A percentile compares a stretch with the other conserved stretches of the same genome.
Evolutionary conservation across 495 filamentous ascomycete genomes (phyloP).

Genomic region (Antarctomyces pellizariae): DNA sequence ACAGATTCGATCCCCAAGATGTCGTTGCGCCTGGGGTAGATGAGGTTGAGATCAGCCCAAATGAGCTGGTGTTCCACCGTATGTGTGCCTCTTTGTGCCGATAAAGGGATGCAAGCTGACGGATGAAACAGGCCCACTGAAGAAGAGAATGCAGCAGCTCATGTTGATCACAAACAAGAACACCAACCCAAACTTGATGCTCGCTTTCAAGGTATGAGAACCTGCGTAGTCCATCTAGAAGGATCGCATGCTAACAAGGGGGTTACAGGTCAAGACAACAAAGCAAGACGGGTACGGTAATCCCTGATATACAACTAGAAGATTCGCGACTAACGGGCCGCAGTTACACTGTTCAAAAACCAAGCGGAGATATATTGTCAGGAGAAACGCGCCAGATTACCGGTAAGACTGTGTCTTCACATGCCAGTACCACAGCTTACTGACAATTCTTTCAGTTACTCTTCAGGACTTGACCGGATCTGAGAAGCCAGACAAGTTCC

Average conservation of each 20-base stretch:
- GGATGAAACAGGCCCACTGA: conserved; percentile 59
- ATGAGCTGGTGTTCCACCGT: conserved; percentile 87
- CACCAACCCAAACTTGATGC: conserved; percentile 49
- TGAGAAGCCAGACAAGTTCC: conserved; percentile 91
- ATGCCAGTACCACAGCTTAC: conserved; percentile 4
- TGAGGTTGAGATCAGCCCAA: conserved; percentile 83
- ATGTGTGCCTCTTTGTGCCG: conserved; percentile 15
- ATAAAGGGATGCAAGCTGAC: conserved; percentile 12
- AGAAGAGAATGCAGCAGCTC: conserved; percentile 65
- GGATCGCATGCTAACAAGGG: conserved; percentile 1
- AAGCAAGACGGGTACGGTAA: conserved; percentile 84
- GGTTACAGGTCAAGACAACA: conserved; percentile 79
- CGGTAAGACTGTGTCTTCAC: conserved; percentile 29
- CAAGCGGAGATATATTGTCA: conserved; percentile 83
- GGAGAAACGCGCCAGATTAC: conserved; percentile 77
- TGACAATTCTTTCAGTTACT: conserved; percentile 34
- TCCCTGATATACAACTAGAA: conserved; percentile 2
- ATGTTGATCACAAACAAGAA: conserved; percentile 51
- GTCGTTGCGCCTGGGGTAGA: conserved; percentile 18
- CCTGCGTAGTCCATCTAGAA: not conserved
- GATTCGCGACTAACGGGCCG: conserved; percentile 10
- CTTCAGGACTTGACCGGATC: conserved; percentile 86
- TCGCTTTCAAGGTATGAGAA: conserved; percentile 77
- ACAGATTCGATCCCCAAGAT: not conserved
- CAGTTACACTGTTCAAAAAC: conserved; percentile 97